These are phyloP conservation scores for Xylariaceae sp. DNA, from an alignment of 2,329 filamentous ascomycete species.

Conservation along the genomic window DNA sequence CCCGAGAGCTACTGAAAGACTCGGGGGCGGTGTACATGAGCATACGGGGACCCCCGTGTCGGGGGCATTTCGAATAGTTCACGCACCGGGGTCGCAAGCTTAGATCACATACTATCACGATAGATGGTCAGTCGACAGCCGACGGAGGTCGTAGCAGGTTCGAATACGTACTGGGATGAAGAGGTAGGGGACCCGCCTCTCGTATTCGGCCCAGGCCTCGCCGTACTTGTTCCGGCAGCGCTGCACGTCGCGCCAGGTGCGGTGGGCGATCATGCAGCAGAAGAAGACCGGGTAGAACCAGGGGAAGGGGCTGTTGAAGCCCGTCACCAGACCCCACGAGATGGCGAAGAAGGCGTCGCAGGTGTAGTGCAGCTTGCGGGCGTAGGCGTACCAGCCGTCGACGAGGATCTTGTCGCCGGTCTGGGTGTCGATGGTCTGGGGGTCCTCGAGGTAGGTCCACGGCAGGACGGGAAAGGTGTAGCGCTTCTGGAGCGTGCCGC, in stretches of 20 bases:
- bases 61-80: too few species aligned
- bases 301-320: slow-evolving; percentile 64
- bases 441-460: slow-evolving; percentile 77
- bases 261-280: slow-evolving; percentile 69
- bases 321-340: slow-evolving; percentile 44
- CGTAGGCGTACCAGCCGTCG: slow-evolving; percentile 76
- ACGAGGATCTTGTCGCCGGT: slow-evolving; percentile 70
- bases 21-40: too few species aligned
- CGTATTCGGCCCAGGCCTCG: slow-evolving; percentile 74
- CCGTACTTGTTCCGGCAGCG: slow-evolving; percentile 73
- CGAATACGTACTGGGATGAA: slow-evolving; percentile 50
- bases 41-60: too few species aligned
- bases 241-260: slow-evolving; percentile 67
- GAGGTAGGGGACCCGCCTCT: slow-evolving; percentile 69
- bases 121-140: background rate
- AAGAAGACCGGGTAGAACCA: slow-evolving; percentile 90
- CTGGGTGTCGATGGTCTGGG: slow-evolving; percentile 65
- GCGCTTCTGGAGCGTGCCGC: slow-evolving; percentile 61
- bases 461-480: slow-evolving; percentile 86
- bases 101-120: slow-evolving; percentile 5
- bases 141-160: background rate
- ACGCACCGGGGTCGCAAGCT: too few species aligned
- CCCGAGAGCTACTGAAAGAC: too few species aligned
- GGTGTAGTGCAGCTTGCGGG: slow-evolving; percentile 54
- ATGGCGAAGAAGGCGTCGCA: slow-evolving; percentile 42